These are phyloP conservation scores for Monilinia aucupariae DNA, from an alignment of 2,329 filamentous ascomycete species.

Conservation along the genomic window DNA sequence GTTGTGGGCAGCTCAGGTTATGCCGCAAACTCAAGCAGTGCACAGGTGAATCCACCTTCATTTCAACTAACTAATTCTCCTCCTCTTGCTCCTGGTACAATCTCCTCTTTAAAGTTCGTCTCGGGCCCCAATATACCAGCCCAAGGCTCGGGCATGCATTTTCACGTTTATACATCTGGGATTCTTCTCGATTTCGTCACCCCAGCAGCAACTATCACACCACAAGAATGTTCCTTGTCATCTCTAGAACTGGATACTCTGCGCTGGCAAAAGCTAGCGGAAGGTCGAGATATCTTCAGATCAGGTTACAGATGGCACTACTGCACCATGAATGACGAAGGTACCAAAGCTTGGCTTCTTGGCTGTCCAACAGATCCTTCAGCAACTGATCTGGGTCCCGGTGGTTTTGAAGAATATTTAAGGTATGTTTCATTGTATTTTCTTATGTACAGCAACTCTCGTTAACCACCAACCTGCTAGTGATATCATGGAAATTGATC, in stretches of 20 bases:
- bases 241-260: conserved; percentile 80
- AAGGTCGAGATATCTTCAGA: conserved; percentile 89
- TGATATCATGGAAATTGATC: conserved; percentile 88
- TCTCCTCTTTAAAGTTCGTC: conserved; percentile 85
- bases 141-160: conserved; percentile 87
- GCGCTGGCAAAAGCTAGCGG: conserved; percentile 91
- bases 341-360: conserved; percentile 94
- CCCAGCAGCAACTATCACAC: conserved; percentile 78
- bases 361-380: conserved; percentile 75
- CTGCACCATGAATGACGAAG: conserved; percentile 90
- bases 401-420: conserved; percentile 80
- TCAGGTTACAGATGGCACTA: conserved; percentile 96
- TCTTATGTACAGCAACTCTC: neutral
- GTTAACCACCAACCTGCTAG: conserved; percentile 37
- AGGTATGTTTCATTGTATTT: conserved; percentile 39
- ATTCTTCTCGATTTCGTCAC: conserved; percentile 92
- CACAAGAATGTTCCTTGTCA: conserved; percentile 84
- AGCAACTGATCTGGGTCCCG: conserved; percentile 59
- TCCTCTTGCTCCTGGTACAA: conserved; percentile 79
- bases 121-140: conserved; percentile 81
- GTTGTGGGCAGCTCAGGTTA: conserved; percentile 58
- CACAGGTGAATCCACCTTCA: conserved; percentile 61
- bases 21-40: conserved; percentile 61
- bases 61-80: conserved; percentile 67
- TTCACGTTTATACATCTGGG: conserved; percentile 90